Base-by-base conservation (phyloP, 2,329 filamentous ascomycete genomes). In the Mycosphaerella arachidis region DNA sequence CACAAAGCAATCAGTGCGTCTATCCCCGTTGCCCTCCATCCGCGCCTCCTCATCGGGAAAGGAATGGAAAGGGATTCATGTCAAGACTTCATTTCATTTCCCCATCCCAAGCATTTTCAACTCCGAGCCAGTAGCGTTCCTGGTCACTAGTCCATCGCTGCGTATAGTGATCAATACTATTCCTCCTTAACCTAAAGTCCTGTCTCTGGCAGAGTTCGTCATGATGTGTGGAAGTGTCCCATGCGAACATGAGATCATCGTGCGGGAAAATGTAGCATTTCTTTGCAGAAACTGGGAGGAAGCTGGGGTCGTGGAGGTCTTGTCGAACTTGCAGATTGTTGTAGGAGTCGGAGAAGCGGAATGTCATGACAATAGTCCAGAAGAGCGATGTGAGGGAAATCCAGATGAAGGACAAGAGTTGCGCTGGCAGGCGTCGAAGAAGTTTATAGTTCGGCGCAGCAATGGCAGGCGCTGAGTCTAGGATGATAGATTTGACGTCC, bases 51-150 rank as follows among this genome's bases (percentile, higher is more conserved):
- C 16, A 43, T 18, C 8, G 5, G 4, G 7, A 37, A 37, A 37
- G 10, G 4, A 37, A 37, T 9, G 10, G 4, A 37, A 10, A 10
- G 3, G 35, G 13, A 20, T 48, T 12, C 45, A 24, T 24, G 24
- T 27, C 45, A 7, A 27, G 5, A 24, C 20, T 6, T 45, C 43
- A 54, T 29, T 27, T 37, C 24, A 24, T 24, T 24, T 24, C 24
- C 30, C 66, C 63, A 29, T 70, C 67, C 68, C 67, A 71, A n/a
- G 66, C 67, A 40, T 64, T 67, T 56, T 70, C 69, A 18, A 71
- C 64, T 0, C 68, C 66, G 27, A 63, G 35, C 68, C 69, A 71
- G 55, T 69, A 70, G 37, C 69, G 58, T 58, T 70, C 68, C 58
- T 71, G 67, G 58, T 70, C 62, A 6, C 60, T 58, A 3, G 59